phyloP scores from a whole-genome alignment of 2,329 filamentous ascomycete genomes.

The Seiridium cupressi region DNA sequence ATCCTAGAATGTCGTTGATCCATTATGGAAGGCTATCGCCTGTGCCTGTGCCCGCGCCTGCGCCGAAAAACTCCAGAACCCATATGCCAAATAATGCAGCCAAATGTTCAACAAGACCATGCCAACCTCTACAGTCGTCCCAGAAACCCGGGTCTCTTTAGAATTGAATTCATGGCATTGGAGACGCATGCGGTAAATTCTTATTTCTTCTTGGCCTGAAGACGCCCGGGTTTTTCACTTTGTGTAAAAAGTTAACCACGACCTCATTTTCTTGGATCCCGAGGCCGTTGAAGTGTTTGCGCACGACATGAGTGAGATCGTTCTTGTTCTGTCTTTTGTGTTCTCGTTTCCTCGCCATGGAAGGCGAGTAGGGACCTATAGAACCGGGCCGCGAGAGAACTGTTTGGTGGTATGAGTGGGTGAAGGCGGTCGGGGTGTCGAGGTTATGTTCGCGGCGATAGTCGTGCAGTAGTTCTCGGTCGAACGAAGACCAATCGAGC shows the following conservation, averaged over 20 bases:
- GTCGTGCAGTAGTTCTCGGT: constrained; percentile 65
- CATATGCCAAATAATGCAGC: not conserved
- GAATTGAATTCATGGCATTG: constrained; percentile 23
- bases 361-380: constrained; percentile 72
- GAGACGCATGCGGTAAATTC: constrained; percentile 27
- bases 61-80: not conserved
- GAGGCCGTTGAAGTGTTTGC: constrained; percentile 81
- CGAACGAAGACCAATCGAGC: constrained; percentile 68
- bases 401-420: constrained; percentile 59
- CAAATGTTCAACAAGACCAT: not conserved
- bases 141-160: not conserved
- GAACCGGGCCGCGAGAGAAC: constrained; percentile 59
- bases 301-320: constrained; percentile 67
- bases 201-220: constrained; percentile 32
- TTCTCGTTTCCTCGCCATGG: constrained; percentile 66
- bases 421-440: constrained; percentile 68
- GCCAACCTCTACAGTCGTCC: not conserved
- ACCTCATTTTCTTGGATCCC: constrained; percentile 80
- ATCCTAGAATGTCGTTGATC: not conserved
- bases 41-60: not conserved
- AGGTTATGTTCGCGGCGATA: constrained; percentile 76
- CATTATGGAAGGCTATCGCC: not conserved
- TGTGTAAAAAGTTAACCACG: constrained; percentile 77
- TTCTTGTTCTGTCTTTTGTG: constrained; percentile 69
- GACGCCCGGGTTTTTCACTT: constrained; percentile 57